Conservation (phyloP, 495 filamentous ascomycete species). For the Aspergillus coremiiformis region DNA sequence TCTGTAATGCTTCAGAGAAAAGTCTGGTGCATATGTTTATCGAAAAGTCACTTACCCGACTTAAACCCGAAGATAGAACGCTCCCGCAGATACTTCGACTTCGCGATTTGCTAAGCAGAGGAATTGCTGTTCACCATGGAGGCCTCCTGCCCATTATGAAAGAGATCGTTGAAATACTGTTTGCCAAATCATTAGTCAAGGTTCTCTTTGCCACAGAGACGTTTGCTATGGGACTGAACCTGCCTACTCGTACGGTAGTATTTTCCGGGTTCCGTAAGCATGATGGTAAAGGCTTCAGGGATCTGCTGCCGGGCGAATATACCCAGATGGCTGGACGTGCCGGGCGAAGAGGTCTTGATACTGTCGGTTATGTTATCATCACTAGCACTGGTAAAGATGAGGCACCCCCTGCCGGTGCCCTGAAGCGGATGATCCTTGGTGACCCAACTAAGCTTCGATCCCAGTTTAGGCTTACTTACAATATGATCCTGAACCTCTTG, state of each 20-base stretch:
- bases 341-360: conserved; percentile 85
- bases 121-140: conserved; percentile 94
- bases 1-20: conserved; percentile 85
- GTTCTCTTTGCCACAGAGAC: conserved; percentile 97
- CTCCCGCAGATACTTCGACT: conserved; percentile 87
- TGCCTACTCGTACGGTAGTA: conserved; percentile 92
- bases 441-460: conserved; percentile 91
- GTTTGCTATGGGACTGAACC: conserved; percentile 95
- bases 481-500: conserved; percentile 96
- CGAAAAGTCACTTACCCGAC: conserved; percentile 85
- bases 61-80: conserved; percentile 82
- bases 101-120: conserved; percentile 75
- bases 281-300: conserved; percentile 83
- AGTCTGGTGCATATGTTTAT: conserved; percentile 96
- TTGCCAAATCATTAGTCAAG: conserved; percentile 90
- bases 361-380: conserved; percentile 89
- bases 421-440: conserved; percentile 91
- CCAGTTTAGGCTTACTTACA: conserved; percentile 96
- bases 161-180: conserved; percentile 94
- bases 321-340: conserved; percentile 98
- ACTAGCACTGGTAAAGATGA: conserved; percentile 76
- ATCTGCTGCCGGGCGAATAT: conserved; percentile 90
- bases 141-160: conserved; percentile 95
- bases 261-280: conserved; percentile 97
- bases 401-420: conserved; percentile 71